A percentile compares a stretch with the other conserved stretches of the same genome.
phyloP scores from a whole-genome alignment of 1,284 basidiomycete genomes.

The Ustilago nuda region DNA sequence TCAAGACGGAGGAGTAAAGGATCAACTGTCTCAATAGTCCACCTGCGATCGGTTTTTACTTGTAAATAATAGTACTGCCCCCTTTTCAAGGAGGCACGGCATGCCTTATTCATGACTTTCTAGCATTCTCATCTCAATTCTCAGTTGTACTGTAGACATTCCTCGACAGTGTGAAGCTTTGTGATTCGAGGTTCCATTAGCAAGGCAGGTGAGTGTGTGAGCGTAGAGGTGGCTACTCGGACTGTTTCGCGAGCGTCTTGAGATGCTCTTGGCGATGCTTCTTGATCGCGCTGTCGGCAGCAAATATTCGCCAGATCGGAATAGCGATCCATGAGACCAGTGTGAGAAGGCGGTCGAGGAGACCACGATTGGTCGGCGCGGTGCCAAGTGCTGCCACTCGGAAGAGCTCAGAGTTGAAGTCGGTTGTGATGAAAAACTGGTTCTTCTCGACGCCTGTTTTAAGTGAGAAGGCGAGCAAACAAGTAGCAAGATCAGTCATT shows the following conservation, averaged over 20 bases:
- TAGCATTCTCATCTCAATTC: constrained; percentile 5
- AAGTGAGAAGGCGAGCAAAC: neutral
- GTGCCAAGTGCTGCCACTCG: constrained; percentile 56
- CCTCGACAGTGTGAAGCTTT: neutral
- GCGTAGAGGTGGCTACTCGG: neutral
- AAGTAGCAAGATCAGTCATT: neutral
- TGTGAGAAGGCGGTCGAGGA: constrained; percentile 49
- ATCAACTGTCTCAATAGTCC: neutral
- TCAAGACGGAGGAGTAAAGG: constrained; percentile 39
- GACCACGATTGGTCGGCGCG: constrained; percentile 52
- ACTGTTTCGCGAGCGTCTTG: constrained; percentile 8
- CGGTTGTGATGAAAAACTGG: constrained; percentile 65
- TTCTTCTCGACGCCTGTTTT: constrained; percentile 44
- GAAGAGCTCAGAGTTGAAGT: constrained; percentile 60
- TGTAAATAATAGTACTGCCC: constrained; percentile 3
- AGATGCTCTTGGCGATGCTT: constrained; percentile 40
- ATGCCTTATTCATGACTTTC: neutral
- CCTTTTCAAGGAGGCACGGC: neutral
- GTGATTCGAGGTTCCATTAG: neutral
- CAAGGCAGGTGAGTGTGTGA: neutral
- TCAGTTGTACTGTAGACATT: constrained; percentile 7
- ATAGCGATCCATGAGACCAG: constrained; percentile 52
- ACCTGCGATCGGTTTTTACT: neutral
- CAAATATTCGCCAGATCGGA: constrained; percentile 59
- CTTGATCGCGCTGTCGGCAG: constrained; percentile 49